These are phyloP conservation scores for Vitis rupestris DNA, from an alignment of 164 flowering plant species.

Conservation along the genomic window DNA sequence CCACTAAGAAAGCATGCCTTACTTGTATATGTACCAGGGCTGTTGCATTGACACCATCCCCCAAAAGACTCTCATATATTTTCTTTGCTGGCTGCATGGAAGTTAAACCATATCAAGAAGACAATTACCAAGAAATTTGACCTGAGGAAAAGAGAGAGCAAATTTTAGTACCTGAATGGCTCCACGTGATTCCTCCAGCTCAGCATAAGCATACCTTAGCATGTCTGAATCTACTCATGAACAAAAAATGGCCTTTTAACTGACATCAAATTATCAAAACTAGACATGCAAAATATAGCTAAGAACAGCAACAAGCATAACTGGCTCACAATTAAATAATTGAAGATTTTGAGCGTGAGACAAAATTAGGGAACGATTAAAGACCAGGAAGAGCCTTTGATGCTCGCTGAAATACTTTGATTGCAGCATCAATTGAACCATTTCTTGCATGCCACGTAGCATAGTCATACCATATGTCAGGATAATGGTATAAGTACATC, in stretches of 20 bases:
- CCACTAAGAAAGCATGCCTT: conserved; percentile 12
- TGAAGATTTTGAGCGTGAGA: background rate
- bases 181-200: conserved; percentile 95
- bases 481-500: conserved; percentile 94
- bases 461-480: conserved; percentile 96
- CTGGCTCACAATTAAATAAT: background rate
- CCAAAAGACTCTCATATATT: conserved; percentile 80
- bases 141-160: background rate
- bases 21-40: conserved; percentile 94
- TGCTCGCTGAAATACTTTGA: conserved; percentile 89
- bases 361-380: background rate
- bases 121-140: conserved; percentile 3
- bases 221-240: conserved; percentile 65
- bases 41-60: conserved; percentile 58
- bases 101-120: conserved; percentile 7
- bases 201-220: conserved; percentile 92
- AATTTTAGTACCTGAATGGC: conserved; percentile 58
- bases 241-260: background rate
- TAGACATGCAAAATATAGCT: background rate
- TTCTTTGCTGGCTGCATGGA: conserved; percentile 82
- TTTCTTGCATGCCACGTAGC: conserved; percentile 92
- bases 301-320: conserved; percentile 1
- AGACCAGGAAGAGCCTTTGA: conserved; percentile 96
- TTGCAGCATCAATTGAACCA: conserved; percentile 81
- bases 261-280: background rate